Evolutionary conservation across 768 basidiomycete species (phyloP).

Genomic region (Neoboletus magnificus): DNA sequence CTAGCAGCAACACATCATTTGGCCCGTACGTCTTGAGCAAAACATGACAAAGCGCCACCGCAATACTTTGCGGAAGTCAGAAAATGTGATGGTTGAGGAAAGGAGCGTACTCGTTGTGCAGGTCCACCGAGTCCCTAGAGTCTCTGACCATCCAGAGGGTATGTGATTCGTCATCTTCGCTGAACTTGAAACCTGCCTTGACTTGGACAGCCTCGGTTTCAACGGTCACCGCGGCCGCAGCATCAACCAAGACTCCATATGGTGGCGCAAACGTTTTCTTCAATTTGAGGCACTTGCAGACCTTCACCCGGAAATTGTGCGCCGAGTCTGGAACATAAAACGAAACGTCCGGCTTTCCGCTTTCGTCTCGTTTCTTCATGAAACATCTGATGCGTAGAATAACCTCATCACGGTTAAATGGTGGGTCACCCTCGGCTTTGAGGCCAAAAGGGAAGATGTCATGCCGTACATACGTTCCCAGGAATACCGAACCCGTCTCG

Average conservation of each 20-base stretch:
- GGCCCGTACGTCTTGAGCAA: slow-evolving; percentile 8
- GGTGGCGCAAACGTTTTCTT: slow-evolving; percentile 14
- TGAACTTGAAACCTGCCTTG: slow-evolving; percentile 2
- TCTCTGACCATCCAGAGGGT: slow-evolving; percentile 12
- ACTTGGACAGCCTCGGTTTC: neutral
- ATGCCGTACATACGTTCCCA: slow-evolving; percentile 11
- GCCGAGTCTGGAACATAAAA: neutral
- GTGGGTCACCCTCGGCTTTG: neutral
- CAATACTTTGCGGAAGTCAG: neutral
- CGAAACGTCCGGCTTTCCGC: neutral
- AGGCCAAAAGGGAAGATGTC: neutral
- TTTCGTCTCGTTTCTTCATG: slow-evolving; percentile 12
- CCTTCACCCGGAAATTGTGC: neutral
- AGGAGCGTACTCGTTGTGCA: slow-evolving; percentile 9
- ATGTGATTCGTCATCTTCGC: neutral
- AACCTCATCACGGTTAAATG: neutral
- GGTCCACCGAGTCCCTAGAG: neutral
- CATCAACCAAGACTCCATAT: neutral
- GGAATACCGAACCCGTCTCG: slow-evolving; percentile 9
- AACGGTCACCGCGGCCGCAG: too few species aligned
- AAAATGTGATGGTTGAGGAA: too few species aligned
- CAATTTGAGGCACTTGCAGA: slow-evolving; percentile 5
- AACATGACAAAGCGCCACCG: slow-evolving; percentile 4
- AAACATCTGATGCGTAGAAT: slow-evolving; percentile 7
- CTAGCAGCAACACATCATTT: slow-evolving; percentile 8